Evolutionary conservation across 2,329 filamentous ascomycete genomes (phyloP).

Genomic region (Fusarium euwallaceae): DNA sequence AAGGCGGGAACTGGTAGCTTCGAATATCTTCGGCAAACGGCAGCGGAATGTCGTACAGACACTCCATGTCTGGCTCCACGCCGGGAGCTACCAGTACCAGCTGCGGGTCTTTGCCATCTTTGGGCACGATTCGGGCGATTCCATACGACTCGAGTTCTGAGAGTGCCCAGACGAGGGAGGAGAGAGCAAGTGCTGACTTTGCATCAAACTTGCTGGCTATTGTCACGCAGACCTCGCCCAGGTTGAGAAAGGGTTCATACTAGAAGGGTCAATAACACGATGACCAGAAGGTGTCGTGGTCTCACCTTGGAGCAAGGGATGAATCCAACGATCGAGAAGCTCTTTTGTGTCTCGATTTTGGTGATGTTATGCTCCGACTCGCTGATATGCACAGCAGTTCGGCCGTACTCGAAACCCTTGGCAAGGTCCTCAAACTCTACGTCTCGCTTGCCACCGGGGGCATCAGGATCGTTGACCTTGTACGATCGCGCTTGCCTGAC

Average conservation of each 20-base stretch:
- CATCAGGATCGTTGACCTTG: conserved; percentile 80
- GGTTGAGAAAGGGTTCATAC: conserved; percentile 87
- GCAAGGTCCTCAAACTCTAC: conserved; percentile 86
- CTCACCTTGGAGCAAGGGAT: conserved; percentile 77
- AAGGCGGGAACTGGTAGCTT: conserved; percentile 89
- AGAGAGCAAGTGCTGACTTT: conserved; percentile 86
- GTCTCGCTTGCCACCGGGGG: conserved; percentile 83
- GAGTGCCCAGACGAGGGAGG: conserved; percentile 89
- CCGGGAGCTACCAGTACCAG: conserved; percentile 84
- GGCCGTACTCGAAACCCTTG: conserved; percentile 95
- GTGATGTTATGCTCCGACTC: conserved; percentile 89
- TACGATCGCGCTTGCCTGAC: conserved; percentile 87
- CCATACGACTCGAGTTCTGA: conserved; percentile 88
- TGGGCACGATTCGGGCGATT: conserved; percentile 85
- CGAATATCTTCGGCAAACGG: conserved; percentile 95
- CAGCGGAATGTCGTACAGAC: conserved; percentile 88
- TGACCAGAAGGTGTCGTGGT: background rate
- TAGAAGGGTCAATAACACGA: conserved; percentile 52
- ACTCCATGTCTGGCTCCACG: conserved; percentile 84
- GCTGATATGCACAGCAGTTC: conserved; percentile 90
- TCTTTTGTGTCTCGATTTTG: conserved; percentile 82
- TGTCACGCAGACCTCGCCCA: conserved; percentile 85
- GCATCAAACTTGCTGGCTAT: conserved; percentile 83
- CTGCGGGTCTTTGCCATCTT: conserved; percentile 83
- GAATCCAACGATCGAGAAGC: conserved; percentile 89